Base-by-base conservation (phyloP, 108 stramenopile species). In the Cyclotella baltica region DNA sequence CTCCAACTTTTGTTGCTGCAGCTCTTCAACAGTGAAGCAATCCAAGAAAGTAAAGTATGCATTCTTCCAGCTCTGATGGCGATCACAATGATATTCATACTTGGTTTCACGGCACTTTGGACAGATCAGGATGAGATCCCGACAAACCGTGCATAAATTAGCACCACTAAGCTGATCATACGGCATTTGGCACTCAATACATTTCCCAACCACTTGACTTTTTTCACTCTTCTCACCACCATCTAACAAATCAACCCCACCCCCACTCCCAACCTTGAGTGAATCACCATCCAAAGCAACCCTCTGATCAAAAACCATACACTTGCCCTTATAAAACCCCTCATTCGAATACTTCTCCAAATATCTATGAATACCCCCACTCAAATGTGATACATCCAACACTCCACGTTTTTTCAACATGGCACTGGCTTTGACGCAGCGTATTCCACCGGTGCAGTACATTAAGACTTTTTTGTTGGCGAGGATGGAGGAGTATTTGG, bases 301-400 rank as follows among this genome's bases (percentile, higher is more conserved):
- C 47, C 93, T 78, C 67, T 90, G 86, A 74, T 98, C 98, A 69
- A 98, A 98, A 4, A 96, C 96, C 85, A 98, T 97, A 68, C 96
- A 93, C 62, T 91, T 90, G 11, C 98, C 98, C 58, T 84, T 83
- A 76, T 95, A 98, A 78, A 87, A 88, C 6, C 97, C 96, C 52
- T 78, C 59, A 38, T 81, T 81, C 13, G 92, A 94, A 72, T 83
- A 98, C 43, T 77, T 75, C 73, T 98, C 94, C 69, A 97, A 77
- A 84, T 98, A 98, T 4, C 96, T 85, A 75, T 97, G 96, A 37
- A 98, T 98, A 3, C 98, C 98, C 6, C 98, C 98, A 33, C 80
- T 61, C 47, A 98, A 86, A 72, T 96, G 95, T 59, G 78, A 70
- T 15, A 98, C 91, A 75, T 94, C 93, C 29, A 90, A 33, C 0